Base-by-base conservation (phyloP, 2,329 filamentous ascomycete genomes). In the Cercospora sp. region DNA sequence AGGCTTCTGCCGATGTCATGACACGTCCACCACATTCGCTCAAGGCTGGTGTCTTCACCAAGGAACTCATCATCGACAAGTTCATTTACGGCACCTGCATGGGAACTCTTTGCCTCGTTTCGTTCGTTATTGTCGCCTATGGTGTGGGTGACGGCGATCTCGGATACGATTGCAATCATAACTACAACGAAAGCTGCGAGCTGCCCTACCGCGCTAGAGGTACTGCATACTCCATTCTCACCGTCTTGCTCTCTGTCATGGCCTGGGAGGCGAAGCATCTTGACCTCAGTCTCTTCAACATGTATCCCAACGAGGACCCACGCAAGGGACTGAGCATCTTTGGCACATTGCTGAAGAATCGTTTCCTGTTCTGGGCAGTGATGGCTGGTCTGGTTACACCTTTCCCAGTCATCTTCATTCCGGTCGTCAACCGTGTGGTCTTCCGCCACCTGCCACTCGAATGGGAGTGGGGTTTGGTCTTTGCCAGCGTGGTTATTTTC, bases 211-310 rank as follows among this genome's bases (percentile, higher is more conserved):
- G 81, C 20, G 81, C 81, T 5, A 78, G 82, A 20, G 81, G 80
- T 1, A 83, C 82, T 0, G 81, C 81, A 0, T 83, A 82, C 75
- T 77, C 78, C 0, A 81, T 80, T 20, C 79, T 83, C 12, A 83
- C 81, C 0, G 78, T 81, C 3, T 74, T 82, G 0, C 77, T 82
- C 9, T 80, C 82, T 23, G 76, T 82, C 70, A 82, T 81, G n/a
- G 82, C 82, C 2, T 82, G 81, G 81, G 81, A 83, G 72, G 81
- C 82, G 66, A 83, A 83, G 70, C 80, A 83, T 67, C 80, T 83
- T 39, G 77, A 79, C 13, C 78, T 80, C 55, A 78, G 77, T 7
- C 73, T 83, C 3, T 83, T 83, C 75, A 82, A 82, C 72, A 79
- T 83, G 72, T 80, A 83, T 59, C 80, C 81, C 1, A 73, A 70